These are phyloP conservation scores for Blastobotrys americana DNA, from an alignment of 805 yeast species.

Conservation along the genomic window DNA sequence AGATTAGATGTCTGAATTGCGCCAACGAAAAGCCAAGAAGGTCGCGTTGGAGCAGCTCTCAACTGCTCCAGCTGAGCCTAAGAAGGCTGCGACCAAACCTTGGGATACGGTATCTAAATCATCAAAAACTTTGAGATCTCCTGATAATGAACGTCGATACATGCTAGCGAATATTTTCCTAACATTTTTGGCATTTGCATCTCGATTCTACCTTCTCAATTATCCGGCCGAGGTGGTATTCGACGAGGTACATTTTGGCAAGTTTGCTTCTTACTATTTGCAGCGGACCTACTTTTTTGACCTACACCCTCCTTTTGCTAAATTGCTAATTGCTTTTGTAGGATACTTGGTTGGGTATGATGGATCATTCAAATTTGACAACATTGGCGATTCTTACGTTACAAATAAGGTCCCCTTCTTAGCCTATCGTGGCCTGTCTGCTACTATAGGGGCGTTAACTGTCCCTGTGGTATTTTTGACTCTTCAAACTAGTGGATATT, in stretches of 20 bases:
- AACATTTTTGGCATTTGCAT: conserved; percentile 60
- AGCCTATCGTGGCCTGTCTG: conserved; percentile 72
- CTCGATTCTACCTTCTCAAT: conserved; percentile 71
- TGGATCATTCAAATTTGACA: conserved; percentile 88
- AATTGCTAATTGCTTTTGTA: conserved; percentile 78
- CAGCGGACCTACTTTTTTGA: conserved; percentile 92
- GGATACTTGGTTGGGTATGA: conserved; percentile 87
- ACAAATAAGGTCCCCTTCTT: conserved; percentile 78
- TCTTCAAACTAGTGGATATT: conserved; percentile 75
- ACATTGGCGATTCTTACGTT: conserved; percentile 76
- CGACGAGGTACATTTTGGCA: conserved; percentile 43
- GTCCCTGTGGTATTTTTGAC: conserved; percentile 81
- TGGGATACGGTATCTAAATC: too few species aligned
- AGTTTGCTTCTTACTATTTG: conserved; percentile 49
- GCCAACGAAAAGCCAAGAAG: background rate
- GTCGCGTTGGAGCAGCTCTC: background rate
- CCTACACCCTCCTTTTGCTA: conserved; percentile 97
- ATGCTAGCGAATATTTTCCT: conserved; percentile 31
- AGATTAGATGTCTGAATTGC: background rate
- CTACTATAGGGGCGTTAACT: conserved; percentile 72
- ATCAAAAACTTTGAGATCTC: too few species aligned
- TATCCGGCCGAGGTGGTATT: conserved; percentile 64
- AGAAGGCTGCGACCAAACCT: background rate
- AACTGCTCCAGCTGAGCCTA: background rate
- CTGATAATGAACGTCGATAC: background rate